Base-by-base conservation (phyloP, 768 basidiomycete genomes). In the Chalciporus sphaerocephalus region DNA sequence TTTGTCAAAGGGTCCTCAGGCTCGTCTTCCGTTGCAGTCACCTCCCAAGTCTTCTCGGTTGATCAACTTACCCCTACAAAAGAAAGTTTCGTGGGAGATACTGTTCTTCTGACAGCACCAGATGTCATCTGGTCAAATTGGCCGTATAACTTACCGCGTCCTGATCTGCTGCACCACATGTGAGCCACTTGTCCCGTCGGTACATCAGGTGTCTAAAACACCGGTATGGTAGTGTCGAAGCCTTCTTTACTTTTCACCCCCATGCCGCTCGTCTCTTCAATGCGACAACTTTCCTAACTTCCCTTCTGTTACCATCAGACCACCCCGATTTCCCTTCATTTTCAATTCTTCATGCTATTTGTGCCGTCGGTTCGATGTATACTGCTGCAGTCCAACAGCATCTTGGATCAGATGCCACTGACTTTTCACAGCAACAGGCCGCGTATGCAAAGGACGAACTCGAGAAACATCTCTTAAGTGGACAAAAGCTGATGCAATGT, bases 291-390 rank as follows among this genome's bases (percentile, higher is more conserved):
- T 88, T 93, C 54, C 69, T 88, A 62, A 67, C 76, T 10, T 72
- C 80, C 1, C 74, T 92, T 33, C 66, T 76, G 0, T 67, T 88
- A 5, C 78, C 85, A 1, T 83, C 85, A 0, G 74, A 70, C 18
- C 84, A 89, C 52, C 75, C 80, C 4, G 79, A 82, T 46, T 94
- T 91, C 56, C 92, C 92, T 7, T 73, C 76, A 24, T 60, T 75
- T 6, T 74, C 83, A 8, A 66, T 92, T 32, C 74, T 94, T 0
- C 91, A 94, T 58, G 87, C 88, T n/a, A 87, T 94, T 40, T 91
- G 89, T 64, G 90, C 88, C 2, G 72, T 84, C 27, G 83, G 85
- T 13, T 83, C 87, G 46, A 67, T 84, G 17, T 90, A 89, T 53
- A 89, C 86, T 1, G 80, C 82, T 13, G 82, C 79, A 3, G 78